phyloP scores from a whole-genome alignment of 2,329 filamentous ascomycete genomes.

The Fusarium temperatum region DNA sequence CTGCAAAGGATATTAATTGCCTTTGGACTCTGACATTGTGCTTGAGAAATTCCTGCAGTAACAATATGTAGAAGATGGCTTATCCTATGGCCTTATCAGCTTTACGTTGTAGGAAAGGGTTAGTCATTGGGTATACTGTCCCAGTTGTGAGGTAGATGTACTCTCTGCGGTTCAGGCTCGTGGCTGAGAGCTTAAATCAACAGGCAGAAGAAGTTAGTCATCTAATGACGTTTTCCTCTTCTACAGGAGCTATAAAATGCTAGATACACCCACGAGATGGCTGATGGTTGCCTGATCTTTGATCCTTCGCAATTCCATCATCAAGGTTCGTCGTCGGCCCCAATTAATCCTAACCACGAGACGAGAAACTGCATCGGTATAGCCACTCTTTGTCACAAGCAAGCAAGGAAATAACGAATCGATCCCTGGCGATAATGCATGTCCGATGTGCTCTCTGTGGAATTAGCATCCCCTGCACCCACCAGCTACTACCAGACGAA shows the following conservation, averaged over 20 bases:
- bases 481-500: too few relatives aligned
- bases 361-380: not conserved
- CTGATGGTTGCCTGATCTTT: not conserved
- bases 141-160: too few relatives aligned
- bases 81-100: fast-evolving
- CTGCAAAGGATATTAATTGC: not conserved
- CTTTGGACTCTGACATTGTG: too few relatives aligned
- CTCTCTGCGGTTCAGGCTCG: too few relatives aligned
- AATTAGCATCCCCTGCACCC: not conserved
- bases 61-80: too few relatives aligned
- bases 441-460: not conserved
- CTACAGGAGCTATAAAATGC: not conserved
- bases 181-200: too few relatives aligned
- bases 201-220: too few relatives aligned
- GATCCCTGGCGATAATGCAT: not conserved
- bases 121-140: too few relatives aligned
- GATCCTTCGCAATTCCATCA: not conserved
- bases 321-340: not conserved
- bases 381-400: too few relatives aligned
- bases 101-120: too few relatives aligned
- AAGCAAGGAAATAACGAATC: not conserved
- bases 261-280: not conserved
- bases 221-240: too few relatives aligned
- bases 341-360: not conserved
- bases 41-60: too few relatives aligned